phyloP scores from a whole-genome alignment of 1,284 basidiomycete species.

The Irpex lacteus region DNA sequence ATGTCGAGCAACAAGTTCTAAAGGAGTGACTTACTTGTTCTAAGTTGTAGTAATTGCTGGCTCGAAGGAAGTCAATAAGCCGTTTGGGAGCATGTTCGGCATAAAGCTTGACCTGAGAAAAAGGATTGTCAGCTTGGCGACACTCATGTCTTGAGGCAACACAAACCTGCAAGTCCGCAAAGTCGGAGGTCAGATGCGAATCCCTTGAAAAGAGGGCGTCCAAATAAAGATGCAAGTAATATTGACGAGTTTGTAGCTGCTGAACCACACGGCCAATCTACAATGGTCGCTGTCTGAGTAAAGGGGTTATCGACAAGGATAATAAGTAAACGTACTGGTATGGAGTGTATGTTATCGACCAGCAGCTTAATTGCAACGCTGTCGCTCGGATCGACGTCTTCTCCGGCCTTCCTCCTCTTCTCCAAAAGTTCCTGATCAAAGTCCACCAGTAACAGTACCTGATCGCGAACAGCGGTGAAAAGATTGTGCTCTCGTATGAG shows the following conservation, averaged over 20 bases:
- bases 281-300: neutral
- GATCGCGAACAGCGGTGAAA: conserved; percentile 93
- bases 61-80: conserved; percentile 89
- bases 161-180: conserved; percentile 78
- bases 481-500: conserved; percentile 94
- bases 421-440: conserved; percentile 89
- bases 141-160: neutral
- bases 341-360: conserved; percentile 94
- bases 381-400: conserved; percentile 36
- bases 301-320: no score
- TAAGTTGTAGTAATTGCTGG: conserved; percentile 89
- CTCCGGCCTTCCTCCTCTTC: conserved; percentile 45
- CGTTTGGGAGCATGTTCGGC: conserved; percentile 82
- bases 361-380: conserved; percentile 83
- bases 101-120: conserved; percentile 77
- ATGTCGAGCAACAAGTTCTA: neutral
- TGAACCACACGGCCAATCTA: conserved; percentile 87
- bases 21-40: conserved; percentile 57
- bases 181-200: conserved; percentile 75
- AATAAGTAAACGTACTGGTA: conserved; percentile 90
- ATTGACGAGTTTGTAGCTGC: conserved; percentile 77
- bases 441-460: conserved; percentile 88
- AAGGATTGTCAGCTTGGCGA: neutral
- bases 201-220: conserved; percentile 91
- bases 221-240: conserved; percentile 91